Conservation (phyloP, 371 early-diverging fungal species). For the Apophysomyces trapeziformis region DNA sequence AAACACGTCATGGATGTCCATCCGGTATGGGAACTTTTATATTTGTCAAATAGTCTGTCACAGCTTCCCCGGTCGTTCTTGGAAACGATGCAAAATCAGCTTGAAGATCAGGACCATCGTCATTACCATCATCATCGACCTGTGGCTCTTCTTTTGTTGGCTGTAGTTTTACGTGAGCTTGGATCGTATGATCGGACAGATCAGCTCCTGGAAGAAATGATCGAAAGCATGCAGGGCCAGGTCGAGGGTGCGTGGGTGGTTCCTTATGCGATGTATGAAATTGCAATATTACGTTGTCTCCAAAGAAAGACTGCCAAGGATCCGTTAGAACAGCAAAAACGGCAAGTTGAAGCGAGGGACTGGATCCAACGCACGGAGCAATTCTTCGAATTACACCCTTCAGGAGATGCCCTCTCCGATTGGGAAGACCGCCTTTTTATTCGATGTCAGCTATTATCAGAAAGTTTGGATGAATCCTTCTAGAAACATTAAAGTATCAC, state of each 20-base stretch:
- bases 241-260: slow-evolving; percentile 37
- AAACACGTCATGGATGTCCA: slow-evolving; percentile 16
- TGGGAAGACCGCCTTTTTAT: slow-evolving; percentile 39
- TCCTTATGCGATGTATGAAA: slow-evolving; percentile 37
- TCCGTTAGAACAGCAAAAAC: slow-evolving; percentile 4
- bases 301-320: neutral
- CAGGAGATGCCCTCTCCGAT: slow-evolving; percentile 33
- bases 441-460: slow-evolving; percentile 34
- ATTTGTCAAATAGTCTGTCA: slow-evolving; percentile 33
- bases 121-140: neutral
- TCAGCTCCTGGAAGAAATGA: slow-evolving; percentile 23
- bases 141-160: slow-evolving; percentile 36
- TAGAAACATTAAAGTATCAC: too few relatives aligned
- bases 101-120: slow-evolving; percentile 14
- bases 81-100: neutral
- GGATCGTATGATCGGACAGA: slow-evolving; percentile 34
- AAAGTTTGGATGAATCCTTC: slow-evolving; percentile 28
- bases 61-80: neutral
- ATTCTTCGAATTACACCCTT: slow-evolving; percentile 19
- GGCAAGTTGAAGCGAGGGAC: slow-evolving; percentile 20
- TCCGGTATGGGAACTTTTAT: slow-evolving; percentile 44
- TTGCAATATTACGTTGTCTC: slow-evolving; percentile 33
- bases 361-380: slow-evolving; percentile 34
- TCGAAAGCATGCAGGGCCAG: slow-evolving; percentile 12
- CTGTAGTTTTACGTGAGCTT: slow-evolving; percentile 41